Evolutionary conservation across 2,329 filamentous ascomycete species (phyloP).

Genomic region (Aspergillus unguis): DNA sequence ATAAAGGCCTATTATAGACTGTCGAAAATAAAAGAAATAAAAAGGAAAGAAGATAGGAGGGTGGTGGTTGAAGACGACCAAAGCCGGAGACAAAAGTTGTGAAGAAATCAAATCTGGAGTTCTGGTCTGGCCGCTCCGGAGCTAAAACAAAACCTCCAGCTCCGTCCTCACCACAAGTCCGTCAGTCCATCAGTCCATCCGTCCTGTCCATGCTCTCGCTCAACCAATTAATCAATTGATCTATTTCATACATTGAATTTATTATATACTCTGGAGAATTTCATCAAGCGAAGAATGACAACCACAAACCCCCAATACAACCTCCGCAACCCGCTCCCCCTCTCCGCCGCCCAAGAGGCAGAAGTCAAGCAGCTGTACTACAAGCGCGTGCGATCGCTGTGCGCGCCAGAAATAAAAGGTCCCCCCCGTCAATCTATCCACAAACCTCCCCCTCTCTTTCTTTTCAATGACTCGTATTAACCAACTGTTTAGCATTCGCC

Average conservation of each 20-base stretch:
- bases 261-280: not conserved
- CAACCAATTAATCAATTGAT: not conserved
- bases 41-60: not conserved
- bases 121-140: not conserved
- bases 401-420: conserved; percentile 77
- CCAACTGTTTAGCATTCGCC: conserved; percentile 70
- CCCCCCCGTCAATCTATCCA: conserved; percentile 14
- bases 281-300: conserved; percentile 1
- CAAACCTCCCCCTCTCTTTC: not conserved
- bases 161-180: not conserved
- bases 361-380: conserved; percentile 80
- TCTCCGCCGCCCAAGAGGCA: conserved; percentile 76
- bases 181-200: not conserved
- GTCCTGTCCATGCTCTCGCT: no score
- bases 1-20: not conserved
- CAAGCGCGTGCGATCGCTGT: conserved; percentile 71
- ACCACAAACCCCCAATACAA: conserved; percentile 30
- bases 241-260: not conserved
- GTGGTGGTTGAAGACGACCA: not conserved
- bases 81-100: not conserved
- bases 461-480: not conserved
- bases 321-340: conserved; percentile 71
- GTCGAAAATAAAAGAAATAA: not conserved
- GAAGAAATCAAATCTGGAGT: not conserved
- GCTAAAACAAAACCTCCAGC: not conserved